phyloP scores from a whole-genome alignment of 768 basidiomycete species.

The Xerocomus spinulosus region DNA sequence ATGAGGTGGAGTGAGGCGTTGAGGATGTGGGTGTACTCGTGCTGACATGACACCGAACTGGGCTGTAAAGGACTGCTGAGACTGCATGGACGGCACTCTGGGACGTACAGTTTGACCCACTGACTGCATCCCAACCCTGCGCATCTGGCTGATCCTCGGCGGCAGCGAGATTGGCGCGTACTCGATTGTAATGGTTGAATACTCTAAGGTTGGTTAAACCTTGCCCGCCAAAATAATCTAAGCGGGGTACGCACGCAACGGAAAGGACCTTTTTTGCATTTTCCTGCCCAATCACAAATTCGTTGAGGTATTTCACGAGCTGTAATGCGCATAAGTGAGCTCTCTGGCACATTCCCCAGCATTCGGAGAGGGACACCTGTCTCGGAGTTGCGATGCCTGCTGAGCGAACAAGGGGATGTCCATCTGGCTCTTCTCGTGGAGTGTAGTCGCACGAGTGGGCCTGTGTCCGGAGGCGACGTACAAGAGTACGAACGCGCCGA shows the following conservation, averaged over 20 bases:
- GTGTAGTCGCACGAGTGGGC: conserved; percentile 44
- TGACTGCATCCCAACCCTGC: conserved; percentile 26
- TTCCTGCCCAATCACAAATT: conserved; percentile 89
- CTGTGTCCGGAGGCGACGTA: conserved; percentile 52
- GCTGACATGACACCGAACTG: conserved; percentile 48
- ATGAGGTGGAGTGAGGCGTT: conserved; percentile 33
- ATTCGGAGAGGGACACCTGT: conserved; percentile 37
- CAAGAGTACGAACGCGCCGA: conserved; percentile 26
- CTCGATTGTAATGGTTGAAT: conserved; percentile 92
- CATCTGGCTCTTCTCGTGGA: conserved; percentile 29
- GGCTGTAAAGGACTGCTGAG: conserved; percentile 21
- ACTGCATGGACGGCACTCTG: neutral
- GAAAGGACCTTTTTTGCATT: conserved; percentile 90
- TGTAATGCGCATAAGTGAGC: conserved; percentile 29
- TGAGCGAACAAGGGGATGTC: conserved; percentile 33
- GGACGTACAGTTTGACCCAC: conserved; percentile 28
- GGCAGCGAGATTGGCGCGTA: conserved; percentile 61
- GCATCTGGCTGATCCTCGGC: conserved; percentile 36
- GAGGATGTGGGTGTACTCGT: conserved; percentile 56
- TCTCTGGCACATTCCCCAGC: neutral
- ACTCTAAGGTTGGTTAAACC: conserved; percentile 47
- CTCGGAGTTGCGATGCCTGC: conserved; percentile 57
- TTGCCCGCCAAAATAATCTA: conserved; percentile 1
- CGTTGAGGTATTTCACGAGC: conserved; percentile 82
- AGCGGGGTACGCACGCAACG: conserved; percentile 70